phyloP scores from a whole-genome alignment of 2,329 filamentous ascomycete genomes.

The Beauveria varroae region DNA sequence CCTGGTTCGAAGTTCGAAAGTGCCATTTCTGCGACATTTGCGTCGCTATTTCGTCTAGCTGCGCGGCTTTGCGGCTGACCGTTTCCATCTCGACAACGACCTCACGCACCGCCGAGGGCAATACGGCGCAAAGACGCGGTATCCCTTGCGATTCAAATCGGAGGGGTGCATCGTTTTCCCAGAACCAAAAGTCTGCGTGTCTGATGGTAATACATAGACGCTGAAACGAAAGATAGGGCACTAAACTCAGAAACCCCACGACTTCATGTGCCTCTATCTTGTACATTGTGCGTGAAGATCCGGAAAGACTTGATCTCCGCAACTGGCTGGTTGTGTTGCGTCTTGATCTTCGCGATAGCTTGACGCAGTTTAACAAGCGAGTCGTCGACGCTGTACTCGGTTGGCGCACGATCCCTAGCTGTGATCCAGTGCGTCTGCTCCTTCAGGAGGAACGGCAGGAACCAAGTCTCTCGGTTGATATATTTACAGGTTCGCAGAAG shows the following conservation, averaged over 20 bases:
- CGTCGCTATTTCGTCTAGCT: constrained; percentile 37
- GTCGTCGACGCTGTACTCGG: constrained; percentile 11
- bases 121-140: constrained; percentile 7
- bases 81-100: constrained; percentile 41
- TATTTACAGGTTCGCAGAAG: constrained; percentile 36
- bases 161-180: constrained; percentile 31
- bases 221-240: constrained; percentile 24
- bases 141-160: constrained; percentile 31
- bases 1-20: constrained; percentile 25
- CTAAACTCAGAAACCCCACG: constrained; percentile 18
- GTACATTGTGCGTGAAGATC: constrained; percentile 37
- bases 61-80: constrained; percentile 34
- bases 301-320: constrained; percentile 26
- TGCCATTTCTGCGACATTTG: constrained; percentile 28
- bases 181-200: constrained; percentile 42
- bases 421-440: constrained; percentile 34
- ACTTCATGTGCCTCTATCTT: constrained; percentile 21
- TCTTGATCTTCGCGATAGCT: not conserved
- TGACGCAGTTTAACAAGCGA: not conserved
- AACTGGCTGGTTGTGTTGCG: constrained; percentile 11
- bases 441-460: constrained; percentile 30
- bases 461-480: constrained; percentile 35
- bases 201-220: constrained; percentile 37
- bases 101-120: constrained; percentile 28
- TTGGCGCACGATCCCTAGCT: constrained; percentile 23